Evolutionary conservation across 2,329 filamentous ascomycete species (phyloP).

Genomic region (Verticillium tricorpus): DNA sequence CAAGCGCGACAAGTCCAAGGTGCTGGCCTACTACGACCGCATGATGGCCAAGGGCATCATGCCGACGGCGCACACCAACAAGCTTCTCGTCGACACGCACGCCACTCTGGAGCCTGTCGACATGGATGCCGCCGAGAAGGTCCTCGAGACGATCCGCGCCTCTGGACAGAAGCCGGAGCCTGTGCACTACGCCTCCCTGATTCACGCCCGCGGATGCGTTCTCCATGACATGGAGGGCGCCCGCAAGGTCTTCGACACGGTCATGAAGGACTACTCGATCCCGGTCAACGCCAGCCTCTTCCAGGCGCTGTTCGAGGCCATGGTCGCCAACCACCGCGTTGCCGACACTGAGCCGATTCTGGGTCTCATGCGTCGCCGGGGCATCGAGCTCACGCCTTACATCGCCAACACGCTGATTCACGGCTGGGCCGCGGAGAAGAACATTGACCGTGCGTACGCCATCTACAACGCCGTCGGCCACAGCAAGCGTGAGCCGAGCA

Average conservation of each 20-base stretch:
- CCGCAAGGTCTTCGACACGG: conserved; percentile 73
- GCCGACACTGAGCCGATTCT: conserved; percentile 70
- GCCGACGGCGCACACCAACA: conserved; percentile 94
- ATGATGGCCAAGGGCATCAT: conserved; percentile 85
- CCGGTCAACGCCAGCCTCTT: conserved; percentile 81
- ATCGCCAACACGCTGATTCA: conserved; percentile 98
- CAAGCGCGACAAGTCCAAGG: conserved; percentile 92
- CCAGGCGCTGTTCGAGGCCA: conserved; percentile 93
- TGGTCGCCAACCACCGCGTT: conserved; percentile 92
- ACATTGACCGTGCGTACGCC: conserved; percentile 71
- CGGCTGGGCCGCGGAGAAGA: conserved; percentile 83
- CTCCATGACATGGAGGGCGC: conserved; percentile 87
- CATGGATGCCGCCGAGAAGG: conserved; percentile 79
- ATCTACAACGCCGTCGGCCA: conserved; percentile 77
- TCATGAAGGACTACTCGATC: conserved; percentile 63
- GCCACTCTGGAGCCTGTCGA: conserved; percentile 89
- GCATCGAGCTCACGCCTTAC: conserved; percentile 88
- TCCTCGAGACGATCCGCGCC: conserved; percentile 73
- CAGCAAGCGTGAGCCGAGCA: conserved; percentile 87
- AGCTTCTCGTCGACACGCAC: conserved; percentile 92
- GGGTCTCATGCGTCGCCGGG: conserved; percentile 65
- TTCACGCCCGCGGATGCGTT: conserved; percentile 93
- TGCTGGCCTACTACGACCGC: conserved; percentile 88
- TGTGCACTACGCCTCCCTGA: conserved; percentile 91
- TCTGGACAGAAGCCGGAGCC: conserved; percentile 77